Conservation (phyloP, 129 eudicot genomes). For the Heracleum sosnowskyi region DNA sequence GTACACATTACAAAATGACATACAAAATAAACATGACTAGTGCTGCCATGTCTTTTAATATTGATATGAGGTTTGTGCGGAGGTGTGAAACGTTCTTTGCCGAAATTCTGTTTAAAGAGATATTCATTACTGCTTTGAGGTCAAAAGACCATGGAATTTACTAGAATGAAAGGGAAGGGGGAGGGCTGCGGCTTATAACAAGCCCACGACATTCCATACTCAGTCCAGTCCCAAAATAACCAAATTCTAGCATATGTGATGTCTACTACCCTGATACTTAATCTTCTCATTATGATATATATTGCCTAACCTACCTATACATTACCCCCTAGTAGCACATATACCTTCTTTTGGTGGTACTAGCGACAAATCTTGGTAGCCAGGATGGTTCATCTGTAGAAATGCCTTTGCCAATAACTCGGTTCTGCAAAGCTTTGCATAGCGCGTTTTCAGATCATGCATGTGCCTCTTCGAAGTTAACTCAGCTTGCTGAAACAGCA, state of each 20-base stretch:
- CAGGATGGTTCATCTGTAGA: conserved; percentile 7
- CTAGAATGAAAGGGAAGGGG: not conserved
- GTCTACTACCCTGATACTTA: not conserved
- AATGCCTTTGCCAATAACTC: conserved; percentile 41
- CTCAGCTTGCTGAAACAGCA: conserved; percentile 28
- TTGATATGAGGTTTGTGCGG: not conserved
- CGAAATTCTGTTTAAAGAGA: not conserved
- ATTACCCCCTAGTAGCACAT: not conserved
- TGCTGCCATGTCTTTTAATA: not conserved
- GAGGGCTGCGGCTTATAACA: not conserved
- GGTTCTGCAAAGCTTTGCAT: conserved; percentile 22
- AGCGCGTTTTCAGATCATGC: conserved; percentile 27
- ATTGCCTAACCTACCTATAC: not conserved
- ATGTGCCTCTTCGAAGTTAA: conserved; percentile 17
- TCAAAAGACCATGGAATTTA: not conserved
- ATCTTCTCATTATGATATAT: not conserved
- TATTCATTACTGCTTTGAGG: not conserved
- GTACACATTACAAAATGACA: not conserved
- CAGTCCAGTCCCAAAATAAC: not conserved
- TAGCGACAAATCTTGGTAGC: conserved; percentile 8
- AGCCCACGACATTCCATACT: not conserved
- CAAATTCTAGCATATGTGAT: not conserved
- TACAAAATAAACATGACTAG: not conserved
- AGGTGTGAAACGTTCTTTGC: not conserved
- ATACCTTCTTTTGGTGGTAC: conserved; percentile 34